phyloP scores from a whole-genome alignment of 176 grass and related monocot species.

The Oryza meyeriana region DNA sequence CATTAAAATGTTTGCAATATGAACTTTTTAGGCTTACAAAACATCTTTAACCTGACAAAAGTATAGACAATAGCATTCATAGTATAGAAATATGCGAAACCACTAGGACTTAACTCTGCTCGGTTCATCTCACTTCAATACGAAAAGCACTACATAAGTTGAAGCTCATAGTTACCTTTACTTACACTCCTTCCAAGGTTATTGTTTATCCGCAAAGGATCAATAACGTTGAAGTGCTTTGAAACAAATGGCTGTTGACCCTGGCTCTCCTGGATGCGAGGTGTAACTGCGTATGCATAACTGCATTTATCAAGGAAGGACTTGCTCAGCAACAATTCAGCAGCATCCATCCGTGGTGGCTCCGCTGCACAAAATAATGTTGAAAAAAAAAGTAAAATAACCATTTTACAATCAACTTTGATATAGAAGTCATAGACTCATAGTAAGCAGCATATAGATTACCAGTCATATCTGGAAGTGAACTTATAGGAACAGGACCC shows the following conservation, averaged over 20 bases:
- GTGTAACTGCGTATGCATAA: conserved; percentile 46
- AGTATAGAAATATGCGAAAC: conserved; percentile 2
- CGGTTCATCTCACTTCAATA: conserved; percentile 16
- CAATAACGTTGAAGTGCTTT: conserved; percentile 95
- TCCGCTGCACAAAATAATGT: conserved; percentile 59
- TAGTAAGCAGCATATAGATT: conserved; percentile 28
- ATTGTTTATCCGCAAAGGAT: conserved; percentile 86
- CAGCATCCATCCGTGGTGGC: conserved; percentile 64
- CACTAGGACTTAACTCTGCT: conserved; percentile 8
- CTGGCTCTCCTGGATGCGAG: conserved; percentile 58
- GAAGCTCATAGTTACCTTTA: conserved; percentile 58
- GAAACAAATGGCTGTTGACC: conserved; percentile 76
- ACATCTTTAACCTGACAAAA: neutral
- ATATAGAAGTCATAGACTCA: conserved; percentile 14
- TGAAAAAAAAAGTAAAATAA: conserved; percentile 13
- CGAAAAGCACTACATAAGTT: neutral
- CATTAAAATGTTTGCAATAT: neutral
- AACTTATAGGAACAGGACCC: conserved; percentile 90
- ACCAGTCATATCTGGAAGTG: conserved; percentile 88
- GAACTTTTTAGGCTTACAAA: neutral
- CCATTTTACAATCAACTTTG: conserved; percentile 1
- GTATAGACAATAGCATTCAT: conserved; percentile 5
- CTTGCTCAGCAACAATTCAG: conserved; percentile 65
- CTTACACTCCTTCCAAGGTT: conserved; percentile 95
- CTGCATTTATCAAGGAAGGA: conserved; percentile 64